phyloP scores from a whole-genome alignment of 352 stramenopile species.

The Phytophthora capsici region DNA sequence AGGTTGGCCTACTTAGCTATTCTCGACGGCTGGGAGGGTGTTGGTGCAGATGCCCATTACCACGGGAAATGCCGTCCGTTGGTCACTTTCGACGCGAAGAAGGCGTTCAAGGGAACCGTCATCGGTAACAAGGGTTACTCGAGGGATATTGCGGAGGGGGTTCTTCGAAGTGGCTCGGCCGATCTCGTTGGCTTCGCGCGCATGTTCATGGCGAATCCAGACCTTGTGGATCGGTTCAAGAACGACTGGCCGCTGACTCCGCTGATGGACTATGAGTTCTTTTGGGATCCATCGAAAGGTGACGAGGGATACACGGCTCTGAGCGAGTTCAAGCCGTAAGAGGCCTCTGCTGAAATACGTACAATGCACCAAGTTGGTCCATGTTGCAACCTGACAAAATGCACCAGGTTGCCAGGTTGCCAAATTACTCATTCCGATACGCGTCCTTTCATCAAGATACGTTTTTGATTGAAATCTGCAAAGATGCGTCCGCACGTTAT shows the following conservation, averaged over 20 bases:
- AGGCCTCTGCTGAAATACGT: not conserved
- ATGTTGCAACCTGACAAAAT: too few species aligned
- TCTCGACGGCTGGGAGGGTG: conserved; percentile 36
- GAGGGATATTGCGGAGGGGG: conserved; percentile 30
- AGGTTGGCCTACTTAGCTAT: conserved; percentile 38
- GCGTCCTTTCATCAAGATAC: conserved; percentile 12
- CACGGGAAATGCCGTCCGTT: conserved; percentile 40
- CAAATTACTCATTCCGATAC: not conserved
- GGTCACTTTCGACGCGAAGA: conserved; percentile 37
- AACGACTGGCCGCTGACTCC: conserved; percentile 26
- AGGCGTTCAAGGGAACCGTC: conserved; percentile 33
- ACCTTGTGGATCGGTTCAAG: conserved; percentile 44
- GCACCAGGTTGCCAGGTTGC: too few species aligned
- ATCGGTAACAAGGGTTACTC: conserved; percentile 45
- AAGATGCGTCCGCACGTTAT: conserved; percentile 1
- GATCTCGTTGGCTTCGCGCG: conserved; percentile 49
- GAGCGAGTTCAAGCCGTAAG: conserved; percentile 7
- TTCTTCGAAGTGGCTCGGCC: conserved; percentile 31
- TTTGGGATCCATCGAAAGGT: conserved; percentile 30
- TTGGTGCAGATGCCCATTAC: conserved; percentile 30
- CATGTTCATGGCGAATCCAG: conserved; percentile 49
- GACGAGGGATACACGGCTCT: conserved; percentile 31
- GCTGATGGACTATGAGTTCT: conserved; percentile 32
- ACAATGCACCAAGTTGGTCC: too few species aligned
- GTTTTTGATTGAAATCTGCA: conserved; percentile 14